Percentiles rank a stretch among this genome's conserved stretches.
Conservation (phyloP, 306 rosid species). For the Sesbania bispinosa region DNA sequence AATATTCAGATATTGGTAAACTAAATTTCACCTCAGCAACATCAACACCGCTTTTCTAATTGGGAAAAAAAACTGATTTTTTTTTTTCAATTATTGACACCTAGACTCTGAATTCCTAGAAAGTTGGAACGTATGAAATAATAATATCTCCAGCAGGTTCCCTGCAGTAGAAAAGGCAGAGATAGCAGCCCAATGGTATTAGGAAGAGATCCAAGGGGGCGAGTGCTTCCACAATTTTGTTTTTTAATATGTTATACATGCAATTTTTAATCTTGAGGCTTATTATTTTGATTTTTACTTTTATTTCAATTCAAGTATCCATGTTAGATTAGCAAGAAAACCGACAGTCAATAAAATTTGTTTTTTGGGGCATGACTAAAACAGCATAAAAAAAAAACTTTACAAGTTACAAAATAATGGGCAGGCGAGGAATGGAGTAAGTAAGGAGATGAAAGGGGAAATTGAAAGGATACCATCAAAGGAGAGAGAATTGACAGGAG, state of each 20-base stretch:
- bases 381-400: neutral
- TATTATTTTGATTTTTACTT: no score
- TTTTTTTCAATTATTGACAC: neutral
- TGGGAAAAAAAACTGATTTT: neutral
- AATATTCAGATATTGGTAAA: neutral
- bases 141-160: neutral
- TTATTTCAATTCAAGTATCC: no score
- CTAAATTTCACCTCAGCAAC: neutral
- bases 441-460: no score
- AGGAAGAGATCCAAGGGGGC: no score
- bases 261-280: no score
- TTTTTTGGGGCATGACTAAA: neutral
- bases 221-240: no score
- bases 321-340: no score
- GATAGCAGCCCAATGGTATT: no score
- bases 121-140: neutral
- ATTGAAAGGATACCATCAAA: no score
- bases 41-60: neutral
- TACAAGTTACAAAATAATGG: neutral
- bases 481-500: slow-evolving; percentile 97
- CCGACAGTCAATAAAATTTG: no score
- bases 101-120: neutral
- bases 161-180: neutral
- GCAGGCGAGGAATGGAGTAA: neutral
- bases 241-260: no score